These are phyloP conservation scores for Saccharomycopsis fodiens DNA, from an alignment of 805 yeast species.

Conservation along the genomic window DNA sequence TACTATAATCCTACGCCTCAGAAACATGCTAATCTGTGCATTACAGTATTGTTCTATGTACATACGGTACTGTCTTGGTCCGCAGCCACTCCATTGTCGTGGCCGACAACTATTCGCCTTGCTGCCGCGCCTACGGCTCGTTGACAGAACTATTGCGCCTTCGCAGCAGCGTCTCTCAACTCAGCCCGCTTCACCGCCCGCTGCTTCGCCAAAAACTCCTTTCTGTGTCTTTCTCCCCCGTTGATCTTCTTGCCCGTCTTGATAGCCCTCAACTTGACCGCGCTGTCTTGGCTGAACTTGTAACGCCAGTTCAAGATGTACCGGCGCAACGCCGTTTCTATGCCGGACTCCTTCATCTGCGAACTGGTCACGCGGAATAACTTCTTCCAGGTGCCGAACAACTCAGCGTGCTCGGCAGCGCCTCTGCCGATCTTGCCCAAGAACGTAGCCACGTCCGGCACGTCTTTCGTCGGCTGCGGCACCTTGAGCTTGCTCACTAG, in stretches of 20 bases:
- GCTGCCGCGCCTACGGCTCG: too few relatives aligned
- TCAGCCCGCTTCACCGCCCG: slow-evolving; percentile 45
- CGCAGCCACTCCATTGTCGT: too few relatives aligned
- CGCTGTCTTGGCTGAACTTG: slow-evolving; percentile 30
- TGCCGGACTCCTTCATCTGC: slow-evolving; percentile 65
- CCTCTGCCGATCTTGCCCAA: slow-evolving; percentile 74
- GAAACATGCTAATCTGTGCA: too few relatives aligned
- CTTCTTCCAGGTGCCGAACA: slow-evolving; percentile 66
- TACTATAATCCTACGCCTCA: too few relatives aligned
- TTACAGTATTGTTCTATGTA: too few relatives aligned
- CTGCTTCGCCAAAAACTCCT: slow-evolving; percentile 55
- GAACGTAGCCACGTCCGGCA: slow-evolving; percentile 69
- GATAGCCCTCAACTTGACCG: slow-evolving; percentile 45
- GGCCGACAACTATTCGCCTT: too few relatives aligned
- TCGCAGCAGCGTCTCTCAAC: slow-evolving; percentile 23
- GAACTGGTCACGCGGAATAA: slow-evolving; percentile 50
- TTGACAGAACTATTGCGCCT: too few relatives aligned
- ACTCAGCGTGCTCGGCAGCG: slow-evolving; percentile 55
- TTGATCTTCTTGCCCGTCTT: slow-evolving; percentile 62
- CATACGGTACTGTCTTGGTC: too few relatives aligned
- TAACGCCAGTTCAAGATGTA: slow-evolving; percentile 71
- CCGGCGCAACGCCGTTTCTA: slow-evolving; percentile 64
- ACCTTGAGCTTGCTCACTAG: slow-evolving; percentile 18
- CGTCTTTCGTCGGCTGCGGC: slow-evolving; percentile 44
- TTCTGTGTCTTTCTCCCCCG: slow-evolving; percentile 84